phyloP scores from a whole-genome alignment of 192 early-diverging fungal genomes.

The Entomortierella chlamydospora region DNA sequence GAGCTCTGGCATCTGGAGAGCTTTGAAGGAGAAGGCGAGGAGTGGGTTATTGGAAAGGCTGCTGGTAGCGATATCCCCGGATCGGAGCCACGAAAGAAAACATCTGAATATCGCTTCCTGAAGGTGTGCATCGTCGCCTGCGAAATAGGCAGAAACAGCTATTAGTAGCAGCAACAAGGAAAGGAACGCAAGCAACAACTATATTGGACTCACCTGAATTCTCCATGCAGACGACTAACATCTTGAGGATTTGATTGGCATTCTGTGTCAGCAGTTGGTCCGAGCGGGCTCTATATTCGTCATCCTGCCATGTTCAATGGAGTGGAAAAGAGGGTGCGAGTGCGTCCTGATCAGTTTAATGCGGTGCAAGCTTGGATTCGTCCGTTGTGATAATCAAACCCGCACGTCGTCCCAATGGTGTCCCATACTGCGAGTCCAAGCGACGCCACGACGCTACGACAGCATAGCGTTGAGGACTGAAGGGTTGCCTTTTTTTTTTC shows the following conservation, averaged over 20 bases:
- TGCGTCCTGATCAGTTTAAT: conserved; percentile 41
- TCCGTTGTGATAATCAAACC: not conserved
- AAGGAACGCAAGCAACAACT: not conserved
- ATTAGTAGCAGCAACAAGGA: not conserved
- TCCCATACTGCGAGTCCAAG: not conserved
- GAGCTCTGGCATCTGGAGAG: conserved; percentile 73
- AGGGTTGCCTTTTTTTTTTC: not conserved
- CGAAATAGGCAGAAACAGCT: not conserved
- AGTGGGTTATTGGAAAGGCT: conserved; percentile 74
- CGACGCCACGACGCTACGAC: not conserved
- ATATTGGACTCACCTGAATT: conserved; percentile 57
- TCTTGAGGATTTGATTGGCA: conserved; percentile 73
- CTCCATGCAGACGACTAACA: conserved; percentile 79
- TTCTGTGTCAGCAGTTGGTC: conserved; percentile 72
- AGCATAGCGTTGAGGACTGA: not conserved
- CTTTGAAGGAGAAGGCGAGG: conserved; percentile 78
- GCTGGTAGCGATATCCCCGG: conserved; percentile 79
- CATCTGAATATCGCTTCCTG: conserved; percentile 77
- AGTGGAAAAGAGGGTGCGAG: not conserved
- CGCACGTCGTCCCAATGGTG: not conserved
- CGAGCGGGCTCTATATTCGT: conserved; percentile 68
- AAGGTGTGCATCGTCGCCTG: conserved; percentile 65
- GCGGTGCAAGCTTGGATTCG: not conserved
- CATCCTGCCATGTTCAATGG: conserved; percentile 57
- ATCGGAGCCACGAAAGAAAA: conserved; percentile 86